Percentiles rank a stretch among this genome's conserved stretches.
Evolutionary conservation across 1,284 basidiomycete genomes (phyloP).

Genomic region (Boletus semigastroideus): DNA sequence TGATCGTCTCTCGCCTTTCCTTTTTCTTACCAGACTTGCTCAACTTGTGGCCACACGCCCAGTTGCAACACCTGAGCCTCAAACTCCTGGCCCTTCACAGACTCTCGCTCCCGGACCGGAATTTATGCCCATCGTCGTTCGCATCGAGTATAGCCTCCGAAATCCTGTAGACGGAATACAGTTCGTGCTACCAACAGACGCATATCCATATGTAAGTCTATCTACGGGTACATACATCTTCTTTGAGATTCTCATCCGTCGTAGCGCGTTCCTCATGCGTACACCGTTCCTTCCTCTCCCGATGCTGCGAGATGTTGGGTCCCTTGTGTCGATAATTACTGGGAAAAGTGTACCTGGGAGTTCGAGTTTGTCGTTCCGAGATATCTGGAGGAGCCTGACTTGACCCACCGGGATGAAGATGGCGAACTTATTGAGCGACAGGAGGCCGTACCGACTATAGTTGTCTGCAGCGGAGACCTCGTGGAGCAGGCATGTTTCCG

Average conservation of each 20-base stretch:
- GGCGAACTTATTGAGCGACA: slow-evolving; percentile 51
- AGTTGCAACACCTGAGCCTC: slow-evolving; percentile 79
- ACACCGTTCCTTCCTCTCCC: slow-evolving; percentile 85
- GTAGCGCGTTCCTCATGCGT: slow-evolving; percentile 90
- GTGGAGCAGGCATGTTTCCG: slow-evolving; percentile 75
- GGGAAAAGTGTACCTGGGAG: slow-evolving; percentile 99
- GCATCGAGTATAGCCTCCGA: slow-evolving; percentile 77
- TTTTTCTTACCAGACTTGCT: slow-evolving; percentile 7
- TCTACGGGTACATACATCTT: slow-evolving; percentile 4
- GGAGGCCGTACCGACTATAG: slow-evolving; percentile 76
- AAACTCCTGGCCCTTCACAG: slow-evolving; percentile 58
- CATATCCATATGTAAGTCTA: slow-evolving; percentile 78
- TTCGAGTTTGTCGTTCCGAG: slow-evolving; percentile 94
- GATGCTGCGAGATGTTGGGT: slow-evolving; percentile 96
- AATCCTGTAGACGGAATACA: slow-evolving; percentile 87
- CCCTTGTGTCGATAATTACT: slow-evolving; percentile 92
- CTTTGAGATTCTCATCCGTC: slow-evolving; percentile 26
- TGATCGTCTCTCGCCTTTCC: slow-evolving; percentile 19
- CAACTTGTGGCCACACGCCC: slow-evolving; percentile 4
- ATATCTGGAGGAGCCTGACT: slow-evolving; percentile 69
- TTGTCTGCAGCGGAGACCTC: slow-evolving; percentile 92
- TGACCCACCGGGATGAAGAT: slow-evolving; percentile 46
- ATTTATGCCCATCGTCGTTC: slow-evolving; percentile 75
- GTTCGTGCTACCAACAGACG: slow-evolving; percentile 78
- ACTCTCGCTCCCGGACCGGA: slow-evolving; percentile 53